Conservation (phyloP, 2,329 filamentous ascomycete species). For the Phoma sp. region DNA sequence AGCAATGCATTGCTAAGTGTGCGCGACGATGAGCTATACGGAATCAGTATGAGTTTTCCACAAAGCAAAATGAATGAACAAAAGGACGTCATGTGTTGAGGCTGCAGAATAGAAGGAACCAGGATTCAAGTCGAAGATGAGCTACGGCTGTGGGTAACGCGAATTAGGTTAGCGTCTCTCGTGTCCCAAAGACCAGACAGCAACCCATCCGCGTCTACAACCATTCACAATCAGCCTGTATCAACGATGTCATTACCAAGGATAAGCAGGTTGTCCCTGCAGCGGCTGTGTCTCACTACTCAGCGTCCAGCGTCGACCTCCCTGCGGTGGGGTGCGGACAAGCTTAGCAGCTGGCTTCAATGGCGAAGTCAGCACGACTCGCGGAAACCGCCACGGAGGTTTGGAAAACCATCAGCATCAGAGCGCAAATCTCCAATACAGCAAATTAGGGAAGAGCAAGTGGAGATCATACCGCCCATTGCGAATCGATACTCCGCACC, state of each 20-base stretch:
- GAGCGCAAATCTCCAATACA: conserved; percentile 10
- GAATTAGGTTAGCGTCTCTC: conserved; percentile 4
- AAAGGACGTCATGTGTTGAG: not conserved
- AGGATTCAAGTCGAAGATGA: not conserved
- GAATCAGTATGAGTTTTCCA: too few relatives aligned
- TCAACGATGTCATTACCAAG: conserved; percentile 12
- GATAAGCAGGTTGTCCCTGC: conserved; percentile 3
- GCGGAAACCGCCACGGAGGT: conserved; percentile 7
- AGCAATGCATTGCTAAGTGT: too few relatives aligned
- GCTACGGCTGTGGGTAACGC: not conserved
- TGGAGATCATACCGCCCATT: conserved; percentile 7
- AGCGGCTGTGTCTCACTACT: not conserved
- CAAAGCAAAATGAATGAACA: too few relatives aligned
- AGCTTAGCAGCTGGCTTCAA: conserved; percentile 2
- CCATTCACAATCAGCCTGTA: not conserved
- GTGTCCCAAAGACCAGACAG: not conserved
- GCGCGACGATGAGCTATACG: too few relatives aligned
- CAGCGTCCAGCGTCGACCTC: not conserved
- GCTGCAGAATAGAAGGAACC: not conserved
- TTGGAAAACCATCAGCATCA: conserved; percentile 12
- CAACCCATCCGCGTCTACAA: not conserved
- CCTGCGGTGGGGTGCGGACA: conserved; percentile 1
- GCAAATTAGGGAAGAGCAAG: conserved; percentile 11
- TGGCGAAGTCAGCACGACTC: conserved; percentile 15
- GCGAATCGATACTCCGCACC: not conserved